Percentiles rank a stretch among this genome's conserved stretches.
Evolutionary conservation across 2,329 filamentous ascomycete genomes (phyloP).

Genomic region (Pseudogymnoascus sp.): DNA sequence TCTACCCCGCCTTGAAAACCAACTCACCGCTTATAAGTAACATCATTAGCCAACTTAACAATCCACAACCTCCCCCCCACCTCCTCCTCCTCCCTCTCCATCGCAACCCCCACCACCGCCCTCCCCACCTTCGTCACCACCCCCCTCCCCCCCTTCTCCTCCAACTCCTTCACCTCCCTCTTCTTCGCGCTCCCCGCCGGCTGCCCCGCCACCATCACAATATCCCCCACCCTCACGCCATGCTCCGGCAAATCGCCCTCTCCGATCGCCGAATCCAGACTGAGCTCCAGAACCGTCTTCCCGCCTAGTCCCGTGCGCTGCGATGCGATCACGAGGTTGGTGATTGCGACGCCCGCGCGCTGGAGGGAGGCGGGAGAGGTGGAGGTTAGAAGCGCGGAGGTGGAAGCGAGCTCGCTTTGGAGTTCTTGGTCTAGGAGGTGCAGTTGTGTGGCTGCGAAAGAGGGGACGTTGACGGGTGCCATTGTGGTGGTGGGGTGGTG

Average conservation of each 20-base stretch:
- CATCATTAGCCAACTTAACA: conserved; percentile 60
- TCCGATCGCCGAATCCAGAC: conserved; percentile 58
- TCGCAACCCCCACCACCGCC: conserved; percentile 54
- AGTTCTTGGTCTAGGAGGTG: conserved; percentile 63
- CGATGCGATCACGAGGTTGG: conserved; percentile 64
- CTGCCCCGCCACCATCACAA: conserved; percentile 69
- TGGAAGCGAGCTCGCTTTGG: conserved; percentile 63
- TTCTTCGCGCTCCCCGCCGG: conserved; percentile 55
- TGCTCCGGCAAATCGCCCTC: conserved; percentile 59
- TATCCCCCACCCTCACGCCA: conserved; percentile 68
- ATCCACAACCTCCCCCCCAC: conserved; percentile 48
- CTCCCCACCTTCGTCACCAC: conserved; percentile 60
- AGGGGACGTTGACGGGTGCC: conserved; percentile 50
- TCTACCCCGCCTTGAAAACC: conserved; percentile 14
- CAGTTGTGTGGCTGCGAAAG: conserved; percentile 65
- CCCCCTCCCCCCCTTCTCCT: conserved; percentile 59
- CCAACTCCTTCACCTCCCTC: conserved; percentile 61
- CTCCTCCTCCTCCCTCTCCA: conserved; percentile 56
- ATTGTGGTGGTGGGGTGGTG: conserved; percentile 24
- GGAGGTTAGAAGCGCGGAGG: conserved; percentile 55
- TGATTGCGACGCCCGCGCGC: conserved; percentile 69
- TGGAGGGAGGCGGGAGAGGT: conserved; percentile 63
- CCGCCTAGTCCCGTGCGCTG: conserved; percentile 86
- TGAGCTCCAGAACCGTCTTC: conserved; percentile 79
- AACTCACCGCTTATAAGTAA: conserved; percentile 50